These are phyloP conservation scores for Fusarium vanettenii DNA, from an alignment of 2,329 filamentous ascomycete genomes.

Conservation along the genomic window DNA sequence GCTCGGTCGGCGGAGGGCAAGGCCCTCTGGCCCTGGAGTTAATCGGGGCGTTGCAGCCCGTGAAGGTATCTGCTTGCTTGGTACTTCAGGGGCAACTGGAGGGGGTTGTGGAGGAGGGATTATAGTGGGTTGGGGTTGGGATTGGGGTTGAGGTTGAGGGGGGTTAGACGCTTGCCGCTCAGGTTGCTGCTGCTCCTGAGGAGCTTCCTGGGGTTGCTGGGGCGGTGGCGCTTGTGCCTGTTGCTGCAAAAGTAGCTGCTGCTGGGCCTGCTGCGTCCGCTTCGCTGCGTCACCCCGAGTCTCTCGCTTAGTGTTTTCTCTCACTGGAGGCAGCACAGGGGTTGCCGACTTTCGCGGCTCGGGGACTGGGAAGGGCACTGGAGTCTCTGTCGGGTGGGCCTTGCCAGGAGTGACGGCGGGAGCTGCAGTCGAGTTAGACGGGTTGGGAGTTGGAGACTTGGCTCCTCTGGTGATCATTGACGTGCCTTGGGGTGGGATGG, in stretches of 20 bases:
- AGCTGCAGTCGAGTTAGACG: conserved; percentile 32
- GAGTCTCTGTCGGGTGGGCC: conserved; percentile 49
- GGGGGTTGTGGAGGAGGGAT: conserved; percentile 20
- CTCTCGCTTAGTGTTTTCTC: conserved; percentile 55
- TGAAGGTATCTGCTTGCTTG: conserved; percentile 47
- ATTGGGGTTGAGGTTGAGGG: conserved; percentile 34
- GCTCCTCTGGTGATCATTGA: conserved; percentile 44
- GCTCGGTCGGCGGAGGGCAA: conserved; percentile 56
- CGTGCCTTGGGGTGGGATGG: conserved; percentile 46
- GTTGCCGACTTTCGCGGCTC: conserved; percentile 49
- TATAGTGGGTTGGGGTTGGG: conserved; percentile 36
- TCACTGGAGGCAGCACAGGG: conserved; percentile 46
- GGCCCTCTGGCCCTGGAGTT: conserved; percentile 49
- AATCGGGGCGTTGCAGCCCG: conserved; percentile 51
- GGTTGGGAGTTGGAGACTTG: conserved; percentile 46
- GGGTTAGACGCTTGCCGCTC: conserved; percentile 27
- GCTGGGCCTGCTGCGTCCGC: conserved; percentile 52
- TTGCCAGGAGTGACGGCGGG: conserved; percentile 47
- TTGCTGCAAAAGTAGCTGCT: conserved; percentile 23
- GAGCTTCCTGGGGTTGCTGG: conserved; percentile 9
- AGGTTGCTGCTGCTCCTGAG: conserved; percentile 37
- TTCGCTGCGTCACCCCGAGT: conserved; percentile 59
- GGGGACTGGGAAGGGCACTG: conserved; percentile 51
- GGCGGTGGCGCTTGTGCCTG: conserved; percentile 11
- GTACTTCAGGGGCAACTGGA: conserved; percentile 30